Base-by-base conservation (phyloP, 2,329 filamentous ascomycete species). In the Cladosporium sp. region DNA sequence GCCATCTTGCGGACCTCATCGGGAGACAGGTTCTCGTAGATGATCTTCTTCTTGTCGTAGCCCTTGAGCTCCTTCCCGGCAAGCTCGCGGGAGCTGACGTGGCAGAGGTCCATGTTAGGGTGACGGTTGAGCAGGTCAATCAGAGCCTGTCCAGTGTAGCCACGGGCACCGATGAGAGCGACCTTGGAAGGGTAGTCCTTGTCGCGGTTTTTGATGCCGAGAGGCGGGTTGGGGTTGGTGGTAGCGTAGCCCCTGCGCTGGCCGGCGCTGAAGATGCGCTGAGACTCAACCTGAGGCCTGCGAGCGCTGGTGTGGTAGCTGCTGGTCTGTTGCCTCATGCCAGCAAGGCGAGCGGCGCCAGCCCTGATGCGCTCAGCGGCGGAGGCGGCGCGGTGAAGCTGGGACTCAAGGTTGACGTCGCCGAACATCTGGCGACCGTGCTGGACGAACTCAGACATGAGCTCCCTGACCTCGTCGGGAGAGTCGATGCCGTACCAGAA, bases 401-500 rank as follows among this genome's bases (percentile, higher is more conserved):
- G 83, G 13, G 86, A 83, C 69, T 95, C 89, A 5, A 96, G 80
- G 72, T 93, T 95, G 60, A 89, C 84, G 67, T 95, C 87, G 50
- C 89, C 89, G 53, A 96, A 85, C 85, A 95, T 95, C 56, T 88
- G 81, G 53, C 88, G 80, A 47, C 90, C 89, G 63, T 95, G 81
- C 63, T 86, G 78, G 53, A 85, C 82, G 70, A 96, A 96, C 63
- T 95, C 88, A 59, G 85, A 82, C 73, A 96, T 90, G 58, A 96
- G 78, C 58, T 88, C 80, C 61, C 85, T 84, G 18, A 96, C 86
- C 68, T 95, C 88, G 45, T 89, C 84, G 27, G 85, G 83, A 49
- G 84, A 84, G 58, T 93, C 87, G 52, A 93, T 83, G 47, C 91
- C 91, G 69, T 95, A 96, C 88, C 92, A 97, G 78, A 97, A 97